These are phyloP conservation scores for Medicago lupulina DNA, from an alignment of 306 rosid species.

Conservation along the genomic window DNA sequence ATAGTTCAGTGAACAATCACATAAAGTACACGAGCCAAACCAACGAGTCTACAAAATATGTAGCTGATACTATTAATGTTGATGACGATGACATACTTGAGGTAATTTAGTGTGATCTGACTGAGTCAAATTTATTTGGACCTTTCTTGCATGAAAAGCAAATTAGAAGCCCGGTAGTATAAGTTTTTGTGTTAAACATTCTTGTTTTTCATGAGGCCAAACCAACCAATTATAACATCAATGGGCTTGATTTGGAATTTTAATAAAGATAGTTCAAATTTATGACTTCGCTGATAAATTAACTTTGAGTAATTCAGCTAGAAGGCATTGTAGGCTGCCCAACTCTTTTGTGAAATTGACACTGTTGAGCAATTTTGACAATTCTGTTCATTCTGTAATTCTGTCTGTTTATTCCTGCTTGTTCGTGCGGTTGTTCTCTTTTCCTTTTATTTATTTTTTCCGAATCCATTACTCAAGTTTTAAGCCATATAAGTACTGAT, in stretches of 20 bases:
- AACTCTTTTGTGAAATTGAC: constrained; percentile 30
- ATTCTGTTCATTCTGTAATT: constrained; percentile 23
- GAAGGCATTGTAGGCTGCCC: constrained; percentile 33
- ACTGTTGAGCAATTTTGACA: background rate
- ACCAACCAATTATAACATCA: background rate
- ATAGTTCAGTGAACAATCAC: constrained; percentile 48
- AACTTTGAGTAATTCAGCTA: background rate
- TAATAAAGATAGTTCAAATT: constrained; percentile 14
- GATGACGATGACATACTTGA: constrained; percentile 72
- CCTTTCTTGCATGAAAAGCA: constrained; percentile 28
- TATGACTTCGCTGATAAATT: too few relatives aligned
- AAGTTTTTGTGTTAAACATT: background rate
- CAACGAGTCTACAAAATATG: constrained; percentile 44
- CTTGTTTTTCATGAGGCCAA: background rate
- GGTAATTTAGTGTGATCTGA: constrained; percentile 57
- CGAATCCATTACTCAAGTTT: constrained; percentile 14
- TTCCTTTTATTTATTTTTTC: background rate
- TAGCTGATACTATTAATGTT: constrained; percentile 53
- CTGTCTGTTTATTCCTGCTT: constrained; percentile 22
- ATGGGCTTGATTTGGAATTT: background rate
- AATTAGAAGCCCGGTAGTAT: constrained; percentile 13
- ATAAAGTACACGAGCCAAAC: constrained; percentile 45
- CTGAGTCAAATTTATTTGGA: constrained; percentile 31
- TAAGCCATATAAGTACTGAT: constrained; percentile 25
- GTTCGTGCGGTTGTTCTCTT: constrained; percentile 4